phyloP scores from a whole-genome alignment of 2,329 filamentous ascomycete species.

The Colletotrichum agaves region DNA sequence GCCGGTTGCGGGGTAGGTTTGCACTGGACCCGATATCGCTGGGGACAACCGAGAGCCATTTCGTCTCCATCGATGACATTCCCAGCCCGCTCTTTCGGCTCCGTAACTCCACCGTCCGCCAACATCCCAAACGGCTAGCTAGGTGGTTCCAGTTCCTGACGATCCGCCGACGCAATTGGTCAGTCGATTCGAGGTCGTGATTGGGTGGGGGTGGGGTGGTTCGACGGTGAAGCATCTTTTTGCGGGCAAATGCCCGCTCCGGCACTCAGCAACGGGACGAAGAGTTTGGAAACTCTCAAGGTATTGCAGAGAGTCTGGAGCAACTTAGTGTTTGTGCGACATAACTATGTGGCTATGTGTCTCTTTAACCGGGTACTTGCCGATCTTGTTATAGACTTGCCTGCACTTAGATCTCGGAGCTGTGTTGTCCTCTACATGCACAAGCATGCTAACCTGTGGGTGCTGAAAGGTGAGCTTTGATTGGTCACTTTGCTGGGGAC shows the following conservation, averaged over 20 bases:
- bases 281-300: background rate
- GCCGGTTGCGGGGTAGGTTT: constrained; percentile 32
- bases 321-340: background rate
- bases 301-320: background rate
- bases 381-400: too few relatives aligned
- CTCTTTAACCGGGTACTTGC: too few relatives aligned
- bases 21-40: constrained; percentile 32
- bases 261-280: background rate
- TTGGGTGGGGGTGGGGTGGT: background rate
- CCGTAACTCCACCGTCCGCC: constrained; percentile 22
- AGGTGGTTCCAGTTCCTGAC: constrained; percentile 32
- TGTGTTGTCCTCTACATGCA: too few relatives aligned
- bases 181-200: background rate
- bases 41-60: constrained; percentile 32
- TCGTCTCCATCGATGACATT: constrained; percentile 34
- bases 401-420: too few relatives aligned
- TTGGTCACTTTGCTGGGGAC: too few relatives aligned
- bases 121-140: constrained; percentile 10
- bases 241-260: background rate
- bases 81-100: constrained; percentile 20
- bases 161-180: constrained; percentile 32
- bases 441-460: too few relatives aligned
- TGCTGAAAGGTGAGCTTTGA: too few relatives aligned
- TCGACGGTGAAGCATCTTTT: background rate
- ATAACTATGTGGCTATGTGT: too few relatives aligned